phyloP scores from a whole-genome alignment of 2,329 filamentous ascomycete species.

The Fusarium albosuccineum region DNA sequence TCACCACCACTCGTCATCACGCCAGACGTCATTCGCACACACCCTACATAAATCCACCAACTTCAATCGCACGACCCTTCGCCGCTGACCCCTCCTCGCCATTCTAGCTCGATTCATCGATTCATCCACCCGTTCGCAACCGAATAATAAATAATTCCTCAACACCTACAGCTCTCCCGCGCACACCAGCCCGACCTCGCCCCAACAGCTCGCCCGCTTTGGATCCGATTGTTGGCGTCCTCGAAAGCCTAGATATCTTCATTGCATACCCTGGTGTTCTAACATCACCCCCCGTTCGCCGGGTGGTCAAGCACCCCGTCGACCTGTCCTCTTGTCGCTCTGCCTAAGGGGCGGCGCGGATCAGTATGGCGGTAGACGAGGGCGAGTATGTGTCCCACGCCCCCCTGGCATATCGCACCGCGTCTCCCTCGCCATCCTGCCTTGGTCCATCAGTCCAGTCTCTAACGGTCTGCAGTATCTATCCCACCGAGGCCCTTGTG shows the following conservation, averaged over 20 bases:
- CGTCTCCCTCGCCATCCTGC: conserved; percentile 29
- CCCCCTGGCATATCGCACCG: background rate
- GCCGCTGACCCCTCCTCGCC: conserved; percentile 13
- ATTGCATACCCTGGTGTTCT: conserved; percentile 19
- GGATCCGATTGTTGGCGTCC: conserved; percentile 13
- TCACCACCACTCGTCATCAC: conserved; percentile 36
- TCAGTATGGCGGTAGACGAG: conserved; percentile 68
- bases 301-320: conserved; percentile 20
- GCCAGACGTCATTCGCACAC: conserved; percentile 46
- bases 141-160: background rate
- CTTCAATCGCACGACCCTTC: conserved; percentile 26
- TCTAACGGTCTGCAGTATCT: conserved; percentile 62
- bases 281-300: conserved; percentile 15
- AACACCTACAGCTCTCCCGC: background rate
- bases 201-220: conserved; percentile 16
- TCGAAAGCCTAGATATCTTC: conserved; percentile 17
- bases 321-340: conserved; percentile 34
- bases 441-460: conserved; percentile 15
- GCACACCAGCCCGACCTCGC: background rate
- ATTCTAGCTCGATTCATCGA: conserved; percentile 4
- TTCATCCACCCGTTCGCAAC: background rate
- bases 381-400: conserved; percentile 58
- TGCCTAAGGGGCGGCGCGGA: conserved; percentile 27
- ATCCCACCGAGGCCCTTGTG: conserved; percentile 75
- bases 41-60: conserved; percentile 31